These are phyloP conservation scores for Mortierella sp. DNA, from an alignment of 371 early-diverging fungal genomes.

Conservation along the genomic window DNA sequence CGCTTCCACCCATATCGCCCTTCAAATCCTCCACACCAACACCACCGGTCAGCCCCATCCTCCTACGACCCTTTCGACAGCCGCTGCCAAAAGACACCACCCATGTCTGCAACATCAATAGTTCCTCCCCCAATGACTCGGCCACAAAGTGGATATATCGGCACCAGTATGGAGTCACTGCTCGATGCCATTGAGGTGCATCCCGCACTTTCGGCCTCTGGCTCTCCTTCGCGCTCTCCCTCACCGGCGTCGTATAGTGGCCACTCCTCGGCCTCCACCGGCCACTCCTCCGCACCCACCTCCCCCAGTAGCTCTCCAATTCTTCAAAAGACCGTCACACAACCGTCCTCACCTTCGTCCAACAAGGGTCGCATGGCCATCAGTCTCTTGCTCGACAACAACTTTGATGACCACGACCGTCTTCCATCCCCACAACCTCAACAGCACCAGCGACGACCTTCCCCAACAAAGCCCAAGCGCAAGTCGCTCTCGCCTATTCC, in stretches of 20 bases:
- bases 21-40: background rate
- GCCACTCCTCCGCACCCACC: constrained; percentile 24
- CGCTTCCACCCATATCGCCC: background rate
- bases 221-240: constrained; percentile 33
- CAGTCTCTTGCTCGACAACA: constrained; percentile 40
- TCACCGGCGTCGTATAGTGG: constrained; percentile 30
- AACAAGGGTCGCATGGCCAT: constrained; percentile 51
- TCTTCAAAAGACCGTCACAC: constrained; percentile 6
- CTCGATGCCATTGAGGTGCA: constrained; percentile 51
- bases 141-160: constrained; percentile 24
- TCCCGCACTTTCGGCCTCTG: constrained; percentile 25
- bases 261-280: constrained; percentile 9
- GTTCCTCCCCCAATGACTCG: constrained; percentile 2
- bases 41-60: constrained; percentile 18
- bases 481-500: constrained; percentile 2
- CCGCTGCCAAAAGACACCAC: constrained; percentile 34
- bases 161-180: constrained; percentile 52
- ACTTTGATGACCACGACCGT: constrained; percentile 15
- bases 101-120: background rate
- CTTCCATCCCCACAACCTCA: constrained; percentile 5
- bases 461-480: constrained; percentile 17
- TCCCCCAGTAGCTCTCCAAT: constrained; percentile 13
- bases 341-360: constrained; percentile 8
- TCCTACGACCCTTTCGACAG: constrained; percentile 36
- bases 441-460: constrained; percentile 23